Evolutionary conservation across 1,284 basidiomycete species (phyloP).

Genomic region (Malassezia brasiliensis): DNA sequence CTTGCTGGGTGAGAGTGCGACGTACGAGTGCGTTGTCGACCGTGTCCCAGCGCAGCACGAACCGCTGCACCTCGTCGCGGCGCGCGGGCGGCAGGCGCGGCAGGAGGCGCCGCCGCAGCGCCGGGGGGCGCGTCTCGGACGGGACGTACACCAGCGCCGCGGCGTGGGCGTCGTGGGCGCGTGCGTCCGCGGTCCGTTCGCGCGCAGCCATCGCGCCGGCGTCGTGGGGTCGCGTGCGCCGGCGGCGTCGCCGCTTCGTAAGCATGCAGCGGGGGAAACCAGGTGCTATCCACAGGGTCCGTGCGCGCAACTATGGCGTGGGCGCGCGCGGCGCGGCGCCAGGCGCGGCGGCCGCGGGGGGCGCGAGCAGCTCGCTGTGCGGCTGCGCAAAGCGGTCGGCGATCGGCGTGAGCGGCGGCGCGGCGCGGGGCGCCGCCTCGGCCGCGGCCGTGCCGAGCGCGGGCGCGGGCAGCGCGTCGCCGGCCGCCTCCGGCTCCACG

Average conservation of each 20-base stretch:
- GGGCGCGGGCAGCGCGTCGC: neutral
- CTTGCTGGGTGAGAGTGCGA: constrained; percentile 1
- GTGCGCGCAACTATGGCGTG: too few species aligned
- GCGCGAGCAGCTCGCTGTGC: neutral
- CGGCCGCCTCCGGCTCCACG: too few species aligned
- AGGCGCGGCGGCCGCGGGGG: too few species aligned
- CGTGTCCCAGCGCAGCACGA: constrained; percentile 8
- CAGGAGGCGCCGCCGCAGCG: neutral
- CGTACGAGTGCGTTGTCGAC: constrained; percentile 11
- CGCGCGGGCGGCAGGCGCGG: neutral
- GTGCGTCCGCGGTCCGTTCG: too few species aligned
- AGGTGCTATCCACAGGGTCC: too few species aligned
- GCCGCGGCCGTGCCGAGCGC: neutral
- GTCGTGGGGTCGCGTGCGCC: too few species aligned
- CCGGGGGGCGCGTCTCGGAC: neutral
- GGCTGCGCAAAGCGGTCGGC: neutral
- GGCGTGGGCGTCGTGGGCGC: neutral
- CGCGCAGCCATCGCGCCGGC: too few species aligned
- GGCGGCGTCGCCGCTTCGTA: too few species aligned
- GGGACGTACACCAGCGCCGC: neutral
- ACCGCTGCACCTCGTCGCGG: neutral
- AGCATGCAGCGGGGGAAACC: too few species aligned
- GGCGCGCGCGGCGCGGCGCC: too few species aligned
- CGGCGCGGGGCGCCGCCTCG: neutral
- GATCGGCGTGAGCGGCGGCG: neutral